phyloP scores from a whole-genome alignment of 108 stramenopile genomes.

The Skeletonema grethae region DNA sequence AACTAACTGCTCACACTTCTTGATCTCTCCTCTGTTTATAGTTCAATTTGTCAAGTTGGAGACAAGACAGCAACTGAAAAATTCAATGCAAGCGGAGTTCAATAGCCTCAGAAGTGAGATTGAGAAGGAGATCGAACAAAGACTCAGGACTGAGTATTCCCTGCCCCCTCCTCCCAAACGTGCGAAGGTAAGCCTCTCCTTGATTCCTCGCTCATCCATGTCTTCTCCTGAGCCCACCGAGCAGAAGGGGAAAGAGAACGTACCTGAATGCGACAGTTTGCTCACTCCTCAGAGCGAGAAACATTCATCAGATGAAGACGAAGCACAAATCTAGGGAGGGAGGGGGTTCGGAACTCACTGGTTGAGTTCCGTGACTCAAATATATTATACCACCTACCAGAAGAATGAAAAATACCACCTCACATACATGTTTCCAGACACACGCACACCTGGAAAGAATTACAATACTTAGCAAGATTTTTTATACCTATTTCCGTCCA shows the following conservation, averaged over 20 bases:
- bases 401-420: background rate
- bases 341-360: background rate
- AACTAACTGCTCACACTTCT: background rate
- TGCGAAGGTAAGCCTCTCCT: background rate
- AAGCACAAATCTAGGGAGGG: background rate
- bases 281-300: conserved; percentile 3
- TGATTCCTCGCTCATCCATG: background rate
- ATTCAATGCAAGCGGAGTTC: conserved; percentile 1
- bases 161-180: background rate
- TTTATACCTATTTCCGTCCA: no score
- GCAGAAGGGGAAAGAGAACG: background rate
- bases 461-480: no score
- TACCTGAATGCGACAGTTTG: background rate
- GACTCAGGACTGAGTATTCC: conserved; percentile 4
- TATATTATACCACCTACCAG: conserved; percentile 1
- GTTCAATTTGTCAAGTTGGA: conserved; percentile 4
- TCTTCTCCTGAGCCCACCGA: background rate
- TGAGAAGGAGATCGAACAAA: background rate
- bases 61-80: background rate
- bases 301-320: background rate
- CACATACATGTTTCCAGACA: background rate
- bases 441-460: background rate
- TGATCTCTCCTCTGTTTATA: background rate
- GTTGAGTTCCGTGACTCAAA: background rate
- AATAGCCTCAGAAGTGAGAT: background rate